Conservation (phyloP, 306 rosid genomes). For the Cucumis cinereus region DNA sequence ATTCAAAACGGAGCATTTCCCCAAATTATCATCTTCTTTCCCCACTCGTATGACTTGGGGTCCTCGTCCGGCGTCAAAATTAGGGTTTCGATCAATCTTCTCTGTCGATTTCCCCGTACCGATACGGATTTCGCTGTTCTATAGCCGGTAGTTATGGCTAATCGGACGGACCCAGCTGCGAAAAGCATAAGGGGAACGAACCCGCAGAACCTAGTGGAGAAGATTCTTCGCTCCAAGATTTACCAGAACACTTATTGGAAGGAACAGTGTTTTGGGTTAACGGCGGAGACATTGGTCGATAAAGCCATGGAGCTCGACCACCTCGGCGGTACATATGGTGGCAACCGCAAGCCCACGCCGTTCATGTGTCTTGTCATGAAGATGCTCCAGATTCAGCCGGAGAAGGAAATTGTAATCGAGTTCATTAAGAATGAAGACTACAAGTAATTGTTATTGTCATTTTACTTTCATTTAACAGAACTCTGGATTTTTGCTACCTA, state of each 20-base stretch:
- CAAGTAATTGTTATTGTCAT: slow-evolving; percentile 30
- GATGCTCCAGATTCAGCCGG: slow-evolving; percentile 98
- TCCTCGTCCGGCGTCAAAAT: neutral
- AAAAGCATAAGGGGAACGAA: slow-evolving; percentile 90
- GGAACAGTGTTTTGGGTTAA: slow-evolving; percentile 93
- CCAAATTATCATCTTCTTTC: no score
- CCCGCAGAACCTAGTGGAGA: slow-evolving; percentile 92
- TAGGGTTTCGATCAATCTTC: slow-evolving; percentile 1
- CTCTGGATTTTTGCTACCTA: neutral
- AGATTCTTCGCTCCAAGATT: slow-evolving; percentile 86
- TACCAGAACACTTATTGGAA: slow-evolving; percentile 91
- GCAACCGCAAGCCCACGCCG: slow-evolving; percentile 86
- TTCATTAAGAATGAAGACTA: slow-evolving; percentile 89
- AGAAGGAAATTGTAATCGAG: slow-evolving; percentile 95
- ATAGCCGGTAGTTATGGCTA: slow-evolving; percentile 42
- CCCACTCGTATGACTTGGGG: neutral
- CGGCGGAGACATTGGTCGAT: slow-evolving; percentile 93
- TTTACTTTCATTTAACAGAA: neutral
- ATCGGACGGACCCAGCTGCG: slow-evolving; percentile 92
- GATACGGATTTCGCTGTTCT: neutral
- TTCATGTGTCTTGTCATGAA: slow-evolving; percentile 94
- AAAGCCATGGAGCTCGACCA: slow-evolving; percentile 98
- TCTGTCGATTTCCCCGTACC: neutral
- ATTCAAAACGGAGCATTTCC: no score
- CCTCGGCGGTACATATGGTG: slow-evolving; percentile 87